Evolutionary conservation across 805 yeast genomes (phyloP).

Genomic region (Starmerella kuoi): DNA sequence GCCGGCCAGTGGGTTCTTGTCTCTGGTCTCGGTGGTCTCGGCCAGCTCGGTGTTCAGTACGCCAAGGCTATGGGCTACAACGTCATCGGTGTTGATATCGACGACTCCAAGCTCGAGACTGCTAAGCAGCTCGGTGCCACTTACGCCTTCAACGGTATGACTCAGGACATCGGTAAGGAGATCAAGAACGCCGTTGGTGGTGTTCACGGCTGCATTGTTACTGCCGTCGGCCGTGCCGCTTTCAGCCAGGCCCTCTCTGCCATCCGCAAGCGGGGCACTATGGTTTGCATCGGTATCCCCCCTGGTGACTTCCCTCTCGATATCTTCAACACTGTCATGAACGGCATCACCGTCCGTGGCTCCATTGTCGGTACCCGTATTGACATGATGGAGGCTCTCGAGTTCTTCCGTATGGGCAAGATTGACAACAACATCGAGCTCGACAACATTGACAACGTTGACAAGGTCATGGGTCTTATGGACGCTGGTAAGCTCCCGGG

Average conservation of each 20-base stretch:
- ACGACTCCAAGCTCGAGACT: conserved; percentile 47
- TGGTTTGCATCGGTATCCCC: conserved; percentile 65
- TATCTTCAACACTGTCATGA: conserved; percentile 63
- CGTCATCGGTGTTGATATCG: conserved; percentile 61
- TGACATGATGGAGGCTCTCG: conserved; percentile 71
- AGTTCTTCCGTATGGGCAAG: conserved; percentile 59
- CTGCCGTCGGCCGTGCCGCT: conserved; percentile 60
- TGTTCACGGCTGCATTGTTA: conserved; percentile 64
- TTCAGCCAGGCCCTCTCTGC: conserved; percentile 49
- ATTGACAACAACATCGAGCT: conserved; percentile 51
- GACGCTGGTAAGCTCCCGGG: conserved; percentile 76
- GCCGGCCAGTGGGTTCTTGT: conserved; percentile 70
- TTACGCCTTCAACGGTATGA: conserved; percentile 43
- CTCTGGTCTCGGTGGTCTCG: conserved; percentile 72
- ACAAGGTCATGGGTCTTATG: conserved; percentile 68
- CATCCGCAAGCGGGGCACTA: conserved; percentile 56
- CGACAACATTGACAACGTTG: conserved; percentile 54
- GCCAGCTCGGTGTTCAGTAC: conserved; percentile 61
- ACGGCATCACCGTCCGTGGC: conserved; percentile 60
- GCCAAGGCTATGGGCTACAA: conserved; percentile 68
- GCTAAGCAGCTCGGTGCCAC: conserved; percentile 50
- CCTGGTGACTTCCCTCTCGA: conserved; percentile 62
- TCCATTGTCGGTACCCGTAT: conserved; percentile 85
- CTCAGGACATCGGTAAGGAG: conserved; percentile 43
- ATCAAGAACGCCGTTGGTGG: conserved; percentile 52